Evolutionary conservation across 176 grass and related monocot genomes (phyloP).

Genomic region (Typha latifolia): DNA sequence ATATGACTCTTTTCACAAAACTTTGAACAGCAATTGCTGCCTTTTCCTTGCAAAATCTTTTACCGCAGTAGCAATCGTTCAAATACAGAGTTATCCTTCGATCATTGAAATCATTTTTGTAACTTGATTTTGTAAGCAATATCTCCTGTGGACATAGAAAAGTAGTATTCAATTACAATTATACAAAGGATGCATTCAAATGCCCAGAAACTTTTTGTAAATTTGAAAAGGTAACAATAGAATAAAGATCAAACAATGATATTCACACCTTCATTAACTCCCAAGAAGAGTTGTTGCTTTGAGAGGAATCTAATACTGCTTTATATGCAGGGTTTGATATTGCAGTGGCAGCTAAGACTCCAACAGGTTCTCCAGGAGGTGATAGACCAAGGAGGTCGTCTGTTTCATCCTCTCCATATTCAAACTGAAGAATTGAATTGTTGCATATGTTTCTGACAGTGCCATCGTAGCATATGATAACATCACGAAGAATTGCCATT

Average conservation of each 20-base stretch:
- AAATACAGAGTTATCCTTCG: conserved; percentile 71
- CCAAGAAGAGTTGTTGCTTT: conserved; percentile 96
- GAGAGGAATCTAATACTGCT: conserved; percentile 82
- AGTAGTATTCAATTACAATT: conserved; percentile 7
- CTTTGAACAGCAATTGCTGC: conserved; percentile 64
- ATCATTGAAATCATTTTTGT: conserved; percentile 58
- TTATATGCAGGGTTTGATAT: conserved; percentile 86
- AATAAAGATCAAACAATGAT: conserved; percentile 9
- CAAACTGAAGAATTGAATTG: conserved; percentile 71
- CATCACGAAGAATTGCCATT: conserved; percentile 84
- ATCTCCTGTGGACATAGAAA: conserved; percentile 54
- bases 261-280: conserved; percentile 78
- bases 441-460: conserved; percentile 85
- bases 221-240: conserved; percentile 12
- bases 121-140: conserved; percentile 42
- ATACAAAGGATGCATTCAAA: neutral
- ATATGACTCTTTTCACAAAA: conserved; percentile 55
- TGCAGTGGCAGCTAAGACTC: conserved; percentile 87
- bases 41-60: conserved; percentile 91
- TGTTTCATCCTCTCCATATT: conserved; percentile 41
- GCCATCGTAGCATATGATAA: conserved; percentile 84
- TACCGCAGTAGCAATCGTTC: conserved; percentile 72
- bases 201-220: neutral
- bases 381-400: conserved; percentile 25
- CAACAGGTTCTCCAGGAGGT: conserved; percentile 90